A percentile compares a stretch with the other conserved stretches of the same genome.
Conservation (phyloP, 192 early-diverging fungal genomes). For the Mortierella antarctica region DNA sequence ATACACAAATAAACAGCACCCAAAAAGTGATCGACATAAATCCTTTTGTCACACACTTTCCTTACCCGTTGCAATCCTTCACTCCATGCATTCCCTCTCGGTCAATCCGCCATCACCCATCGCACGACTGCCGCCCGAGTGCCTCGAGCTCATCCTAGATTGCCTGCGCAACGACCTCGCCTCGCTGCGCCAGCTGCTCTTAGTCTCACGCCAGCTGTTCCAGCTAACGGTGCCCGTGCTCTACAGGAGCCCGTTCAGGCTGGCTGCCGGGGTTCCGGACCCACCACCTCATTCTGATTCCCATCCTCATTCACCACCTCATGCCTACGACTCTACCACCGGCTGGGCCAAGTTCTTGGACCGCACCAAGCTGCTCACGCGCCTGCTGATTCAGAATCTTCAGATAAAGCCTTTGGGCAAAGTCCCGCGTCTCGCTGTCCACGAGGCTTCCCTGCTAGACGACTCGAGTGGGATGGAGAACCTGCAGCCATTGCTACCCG, state of each 20-base stretch:
- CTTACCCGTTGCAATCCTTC: not conserved
- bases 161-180: conserved; percentile 25
- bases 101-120: not conserved
- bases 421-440: not conserved
- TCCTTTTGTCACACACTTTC: not conserved
- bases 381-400: conserved; percentile 30
- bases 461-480: conserved; percentile 12
- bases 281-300: not conserved
- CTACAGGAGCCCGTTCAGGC: conserved; percentile 39
- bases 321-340: not conserved
- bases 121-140: conserved; percentile 23
- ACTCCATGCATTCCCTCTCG: not conserved
- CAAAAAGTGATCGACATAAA: not conserved
- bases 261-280: conserved; percentile 9
- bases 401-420: conserved; percentile 4
- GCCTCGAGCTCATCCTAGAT: conserved; percentile 39
- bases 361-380: conserved; percentile 20
- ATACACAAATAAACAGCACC: not conserved
- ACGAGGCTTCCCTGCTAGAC: conserved; percentile 7
- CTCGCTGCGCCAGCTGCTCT: conserved; percentile 19
- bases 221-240: conserved; percentile 36
- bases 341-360: conserved; percentile 5
- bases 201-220: conserved; percentile 38
- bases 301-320: not conserved
- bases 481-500: conserved; percentile 16